Evolutionary conservation across 805 yeast species (phyloP), one percentile per base, ranked within the genome.

Genomic region (Saturnispora gosingensis): DNA sequence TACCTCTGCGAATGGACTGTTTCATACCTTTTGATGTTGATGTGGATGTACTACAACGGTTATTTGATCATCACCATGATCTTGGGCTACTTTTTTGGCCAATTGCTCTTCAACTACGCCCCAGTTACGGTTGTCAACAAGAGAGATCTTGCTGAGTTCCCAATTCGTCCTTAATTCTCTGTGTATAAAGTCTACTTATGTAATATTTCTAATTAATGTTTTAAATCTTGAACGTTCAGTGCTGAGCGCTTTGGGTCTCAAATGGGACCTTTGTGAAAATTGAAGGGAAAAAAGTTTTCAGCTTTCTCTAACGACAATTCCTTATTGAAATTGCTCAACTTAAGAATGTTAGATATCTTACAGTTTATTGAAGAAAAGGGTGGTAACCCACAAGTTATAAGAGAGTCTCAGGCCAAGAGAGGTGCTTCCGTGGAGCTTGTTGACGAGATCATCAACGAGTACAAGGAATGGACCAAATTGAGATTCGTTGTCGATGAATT

Each of bases 281-380:
- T 10, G 34, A 30, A 38, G 22, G 20, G 42, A 38, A 18, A 38
- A 38, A 38, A 38, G 42, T 38, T 38, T 38, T 45, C 39, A 30
- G 38, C 32, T 27, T 32, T 38, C 8, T 24, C 16, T 46, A 32
- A n/a, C 13, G 34, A 30, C 45, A 25, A 18, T 39, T 22, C 25
- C 25, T 22, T 24, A n/a, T 22, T 40, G 30, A 24, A 13, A 22
- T 40, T 40, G 44, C 16, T 24, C 44, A 24, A 22, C 15, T 9
- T 32, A 6, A 16, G 30, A 36, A 91, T 93, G 99, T 82, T 93
- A 72, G 99, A 93, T 70, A 88, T 93, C 59, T 75, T 84, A 59
- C 85, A 86, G 66, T 93, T 93, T 68, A 83, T 93, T 61, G 96
- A 83, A 61, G 99, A 93, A 67, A 91, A 89, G 72, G 99, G 99